These are phyloP conservation scores for Talaromyces adpressus DNA, from an alignment of 495 filamentous ascomycete species.

Conservation along the genomic window DNA sequence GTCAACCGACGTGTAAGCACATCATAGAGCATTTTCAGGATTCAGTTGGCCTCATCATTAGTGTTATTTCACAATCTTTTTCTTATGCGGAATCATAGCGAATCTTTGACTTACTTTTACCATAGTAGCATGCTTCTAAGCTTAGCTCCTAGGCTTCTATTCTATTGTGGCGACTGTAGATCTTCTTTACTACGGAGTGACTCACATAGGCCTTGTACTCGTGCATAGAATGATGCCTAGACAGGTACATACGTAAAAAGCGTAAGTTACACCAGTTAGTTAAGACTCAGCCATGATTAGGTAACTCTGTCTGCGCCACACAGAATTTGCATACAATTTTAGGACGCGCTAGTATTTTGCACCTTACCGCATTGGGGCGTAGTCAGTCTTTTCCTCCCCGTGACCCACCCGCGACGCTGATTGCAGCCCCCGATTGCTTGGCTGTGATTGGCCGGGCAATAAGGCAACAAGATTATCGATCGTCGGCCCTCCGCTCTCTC, in stretches of 20 bases:
- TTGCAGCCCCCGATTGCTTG: background rate
- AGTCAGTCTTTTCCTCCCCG: background rate
- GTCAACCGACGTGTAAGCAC: slow-evolving; percentile 34
- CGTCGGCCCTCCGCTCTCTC: background rate
- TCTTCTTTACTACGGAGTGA: background rate
- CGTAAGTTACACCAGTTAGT: background rate
- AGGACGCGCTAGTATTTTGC: background rate
- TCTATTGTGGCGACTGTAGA: background rate
- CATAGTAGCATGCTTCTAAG: background rate
- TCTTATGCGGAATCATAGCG: background rate
- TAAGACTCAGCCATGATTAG: background rate
- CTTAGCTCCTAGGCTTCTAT: background rate
- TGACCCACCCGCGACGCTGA: background rate
- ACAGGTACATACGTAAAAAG: background rate
- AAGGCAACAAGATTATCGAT: slow-evolving; percentile 45
- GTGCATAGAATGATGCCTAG: too few species aligned
- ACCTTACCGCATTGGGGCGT: background rate
- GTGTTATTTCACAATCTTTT: background rate
- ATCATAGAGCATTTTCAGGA: slow-evolving; percentile 14
- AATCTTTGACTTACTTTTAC: background rate
- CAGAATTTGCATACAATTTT: background rate
- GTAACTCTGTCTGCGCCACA: background rate
- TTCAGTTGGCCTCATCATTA: background rate
- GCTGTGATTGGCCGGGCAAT: slow-evolving; percentile 7
- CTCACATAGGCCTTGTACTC: background rate